phyloP scores from a whole-genome alignment of 345 rosid genomes.

The Euphorbia pulcherrima region DNA sequence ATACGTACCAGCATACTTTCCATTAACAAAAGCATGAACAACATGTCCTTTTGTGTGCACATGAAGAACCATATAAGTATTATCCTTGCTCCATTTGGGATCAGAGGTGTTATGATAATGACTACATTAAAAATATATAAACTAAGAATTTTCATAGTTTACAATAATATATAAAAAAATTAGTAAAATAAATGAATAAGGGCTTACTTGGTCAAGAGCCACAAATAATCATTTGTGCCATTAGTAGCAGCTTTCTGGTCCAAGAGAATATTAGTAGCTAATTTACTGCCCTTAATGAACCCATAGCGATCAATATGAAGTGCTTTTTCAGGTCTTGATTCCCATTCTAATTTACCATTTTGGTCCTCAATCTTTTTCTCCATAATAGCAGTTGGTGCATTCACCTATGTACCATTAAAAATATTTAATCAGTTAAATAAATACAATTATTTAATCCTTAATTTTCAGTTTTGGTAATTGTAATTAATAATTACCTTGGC shows the following conservation, averaged over 20 bases:
- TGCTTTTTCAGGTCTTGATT: slow-evolving; percentile 30
- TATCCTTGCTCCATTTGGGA: slow-evolving; percentile 35
- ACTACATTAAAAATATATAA: slow-evolving; percentile 14
- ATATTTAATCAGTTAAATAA: background rate
- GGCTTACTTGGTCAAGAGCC: slow-evolving; percentile 76
- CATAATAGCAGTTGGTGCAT: slow-evolving; percentile 31
- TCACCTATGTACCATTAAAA: slow-evolving; percentile 27
- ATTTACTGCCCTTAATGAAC: background rate
- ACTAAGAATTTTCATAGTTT: no score
- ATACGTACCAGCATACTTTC: slow-evolving; percentile 43
- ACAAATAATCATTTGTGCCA: slow-evolving; percentile 59
- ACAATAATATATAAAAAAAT: no score
- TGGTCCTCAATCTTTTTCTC: slow-evolving; percentile 15
- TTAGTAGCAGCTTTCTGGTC: slow-evolving; percentile 55
- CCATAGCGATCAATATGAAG: slow-evolving; percentile 2
- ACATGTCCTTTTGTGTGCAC: slow-evolving; percentile 49
- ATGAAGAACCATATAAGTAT: slow-evolving; percentile 33
- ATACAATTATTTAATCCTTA: background rate
- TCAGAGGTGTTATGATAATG: slow-evolving; percentile 39
- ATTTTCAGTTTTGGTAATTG: background rate
- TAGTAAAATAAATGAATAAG: no score
- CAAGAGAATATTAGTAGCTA: slow-evolving; percentile 22
- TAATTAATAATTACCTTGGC: slow-evolving; percentile 30
- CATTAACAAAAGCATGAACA: slow-evolving; percentile 57
- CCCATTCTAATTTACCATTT: slow-evolving; percentile 33